phyloP scores from a whole-genome alignment of 345 rosid genomes.

The Brassica incana region DNA sequence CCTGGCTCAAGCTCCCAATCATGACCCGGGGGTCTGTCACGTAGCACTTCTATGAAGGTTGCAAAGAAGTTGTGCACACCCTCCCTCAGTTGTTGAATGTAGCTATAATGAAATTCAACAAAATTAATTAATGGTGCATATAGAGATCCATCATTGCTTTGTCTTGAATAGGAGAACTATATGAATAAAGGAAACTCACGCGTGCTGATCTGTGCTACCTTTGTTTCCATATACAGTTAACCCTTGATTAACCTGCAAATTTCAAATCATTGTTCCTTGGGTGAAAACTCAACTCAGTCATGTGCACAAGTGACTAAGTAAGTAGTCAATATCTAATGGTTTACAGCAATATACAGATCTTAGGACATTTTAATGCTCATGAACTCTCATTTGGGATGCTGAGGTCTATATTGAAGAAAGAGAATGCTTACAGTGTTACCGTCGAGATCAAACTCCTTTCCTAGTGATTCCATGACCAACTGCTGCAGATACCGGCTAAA shows the following conservation, averaged over 20 bases:
- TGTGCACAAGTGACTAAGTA: not conserved
- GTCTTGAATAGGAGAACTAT: not conserved
- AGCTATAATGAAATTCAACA: constrained; percentile 46
- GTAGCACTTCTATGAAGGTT: constrained; percentile 94
- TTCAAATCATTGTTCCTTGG: constrained; percentile 9
- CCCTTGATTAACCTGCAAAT: constrained; percentile 92
- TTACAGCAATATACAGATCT: constrained; percentile 6
- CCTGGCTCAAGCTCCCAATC: constrained; percentile 99
- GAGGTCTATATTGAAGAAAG: not conserved
- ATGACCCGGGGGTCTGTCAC: constrained; percentile 97
- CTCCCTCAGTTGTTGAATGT: constrained; percentile 97
- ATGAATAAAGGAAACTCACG: constrained; percentile 58
- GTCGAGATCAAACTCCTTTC: constrained; percentile 96
- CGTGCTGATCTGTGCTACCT: constrained; percentile 99
- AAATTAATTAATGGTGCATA: not conserved
- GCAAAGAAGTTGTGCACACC: constrained; percentile 97
- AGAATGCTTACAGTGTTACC: constrained; percentile 76
- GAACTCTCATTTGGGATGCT: not conserved
- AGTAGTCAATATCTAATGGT: not conserved
- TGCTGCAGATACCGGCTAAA: constrained; percentile 96
- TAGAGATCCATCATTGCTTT: not conserved
- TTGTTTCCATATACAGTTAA: constrained; percentile 94
- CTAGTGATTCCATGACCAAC: constrained; percentile 98
- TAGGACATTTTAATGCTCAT: constrained; percentile 8
- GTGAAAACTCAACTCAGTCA: not conserved